Percentiles rank a stretch among this genome's conserved stretches.
These are phyloP conservation scores for Trichoderma oligosporum DNA, from an alignment of 2,329 filamentous ascomycete genomes.

Conservation along the genomic window DNA sequence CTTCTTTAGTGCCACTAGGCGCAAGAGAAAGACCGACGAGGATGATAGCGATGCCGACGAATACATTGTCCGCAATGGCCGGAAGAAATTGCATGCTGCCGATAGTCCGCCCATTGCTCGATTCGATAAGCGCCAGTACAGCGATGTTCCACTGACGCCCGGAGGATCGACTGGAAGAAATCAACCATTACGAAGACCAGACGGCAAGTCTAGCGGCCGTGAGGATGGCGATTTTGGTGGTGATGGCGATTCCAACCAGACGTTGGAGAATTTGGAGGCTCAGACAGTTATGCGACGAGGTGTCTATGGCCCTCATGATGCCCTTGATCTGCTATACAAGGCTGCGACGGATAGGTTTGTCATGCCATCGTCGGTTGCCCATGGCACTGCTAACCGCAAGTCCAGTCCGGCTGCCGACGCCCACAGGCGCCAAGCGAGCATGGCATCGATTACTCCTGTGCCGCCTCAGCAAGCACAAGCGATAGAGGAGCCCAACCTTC, in stretches of 20 bases:
- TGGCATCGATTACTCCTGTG: constrained; percentile 25
- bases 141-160: constrained; percentile 57
- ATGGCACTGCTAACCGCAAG: constrained; percentile 11
- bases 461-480: constrained; percentile 21
- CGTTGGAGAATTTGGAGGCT: constrained; percentile 62
- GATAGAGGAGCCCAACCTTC: not conserved
- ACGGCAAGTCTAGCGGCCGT: constrained; percentile 37
- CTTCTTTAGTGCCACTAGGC: constrained; percentile 89
- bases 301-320: constrained; percentile 89
- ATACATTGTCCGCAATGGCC: constrained; percentile 68
- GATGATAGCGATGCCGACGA: constrained; percentile 54
- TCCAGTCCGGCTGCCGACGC: constrained; percentile 24
- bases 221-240: constrained; percentile 36
- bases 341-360: constrained; percentile 65
- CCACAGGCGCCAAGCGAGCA: constrained; percentile 33
- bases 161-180: constrained; percentile 62
- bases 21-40: constrained; percentile 78
- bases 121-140: constrained; percentile 46
- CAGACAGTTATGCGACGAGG: constrained; percentile 63
- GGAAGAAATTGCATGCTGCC: constrained; percentile 59
- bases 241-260: constrained; percentile 56
- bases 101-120: constrained; percentile 41
- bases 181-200: constrained; percentile 63
- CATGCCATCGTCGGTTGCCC: constrained; percentile 20
- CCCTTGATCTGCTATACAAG: constrained; percentile 85